Evolutionary conservation across 441 rosid species (phyloP).

Genomic region (Macaranga tanarius): DNA sequence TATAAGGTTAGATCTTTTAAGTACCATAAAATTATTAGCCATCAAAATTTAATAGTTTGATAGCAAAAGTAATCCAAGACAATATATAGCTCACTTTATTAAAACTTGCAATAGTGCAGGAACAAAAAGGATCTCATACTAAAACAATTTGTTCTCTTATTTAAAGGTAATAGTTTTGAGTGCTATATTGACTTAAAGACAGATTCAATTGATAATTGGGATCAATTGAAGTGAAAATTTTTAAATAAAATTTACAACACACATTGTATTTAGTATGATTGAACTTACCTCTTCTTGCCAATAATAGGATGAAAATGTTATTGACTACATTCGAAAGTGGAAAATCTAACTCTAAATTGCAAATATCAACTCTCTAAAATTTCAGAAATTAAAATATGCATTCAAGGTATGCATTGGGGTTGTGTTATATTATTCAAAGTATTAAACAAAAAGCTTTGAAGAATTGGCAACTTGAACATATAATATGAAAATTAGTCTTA

Average conservation of each 20-base stretch:
- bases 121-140: too few species aligned
- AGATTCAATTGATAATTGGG: too few species aligned
- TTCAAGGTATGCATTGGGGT: neutral
- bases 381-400: neutral
- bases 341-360: too few species aligned
- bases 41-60: neutral
- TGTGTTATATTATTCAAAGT: neutral
- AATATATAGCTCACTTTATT: neutral
- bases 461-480: neutral
- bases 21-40: neutral
- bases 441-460: too few species aligned
- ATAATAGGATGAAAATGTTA: neutral
- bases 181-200: conserved; percentile 3
- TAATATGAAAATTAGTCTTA: too few species aligned
- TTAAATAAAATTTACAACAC: neutral
- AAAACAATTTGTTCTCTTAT: neutral
- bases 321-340: too few species aligned
- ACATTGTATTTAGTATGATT: neutral
- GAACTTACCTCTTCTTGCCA: neutral
- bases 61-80: neutral
- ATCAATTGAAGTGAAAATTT: too few species aligned
- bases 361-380: too few species aligned
- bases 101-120: neutral
- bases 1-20: neutral
- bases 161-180: neutral